Evolutionary conservation across 192 early-diverging fungal genomes (phyloP).

Genomic region (Coemansia guatemalensis): DNA sequence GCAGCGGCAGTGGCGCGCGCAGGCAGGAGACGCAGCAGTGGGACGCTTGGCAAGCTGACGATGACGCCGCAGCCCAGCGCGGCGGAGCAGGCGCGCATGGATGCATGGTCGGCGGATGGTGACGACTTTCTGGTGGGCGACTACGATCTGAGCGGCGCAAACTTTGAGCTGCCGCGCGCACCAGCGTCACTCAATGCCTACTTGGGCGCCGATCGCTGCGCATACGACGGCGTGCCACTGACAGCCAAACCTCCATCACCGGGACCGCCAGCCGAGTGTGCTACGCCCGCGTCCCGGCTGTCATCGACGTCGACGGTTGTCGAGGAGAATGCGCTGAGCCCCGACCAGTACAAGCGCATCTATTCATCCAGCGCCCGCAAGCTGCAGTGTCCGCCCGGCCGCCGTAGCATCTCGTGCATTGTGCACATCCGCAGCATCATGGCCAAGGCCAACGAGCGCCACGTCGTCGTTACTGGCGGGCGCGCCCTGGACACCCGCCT

Average conservation of each 20-base stretch:
- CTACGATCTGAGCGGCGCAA: slow-evolving; percentile 44
- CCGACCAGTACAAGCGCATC: slow-evolving; percentile 42
- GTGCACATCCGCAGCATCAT: slow-evolving; percentile 44
- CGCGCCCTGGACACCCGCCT: slow-evolving; percentile 23
- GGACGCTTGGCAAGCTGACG: slow-evolving; percentile 20
- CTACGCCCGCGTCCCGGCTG: slow-evolving; percentile 31
- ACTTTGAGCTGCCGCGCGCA: slow-evolving; percentile 36
- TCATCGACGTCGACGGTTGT: slow-evolving; percentile 49
- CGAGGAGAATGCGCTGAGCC: slow-evolving; percentile 27
- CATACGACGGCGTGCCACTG: slow-evolving; percentile 3
- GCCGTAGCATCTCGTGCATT: slow-evolving; percentile 33
- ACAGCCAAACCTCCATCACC: neutral
- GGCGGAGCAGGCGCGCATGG: slow-evolving; percentile 42
- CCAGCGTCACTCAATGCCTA: neutral
- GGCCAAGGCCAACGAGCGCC: slow-evolving; percentile 43
- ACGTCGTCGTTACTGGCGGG: slow-evolving; percentile 29
- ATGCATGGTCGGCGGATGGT: slow-evolving; percentile 47
- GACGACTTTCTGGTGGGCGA: slow-evolving; percentile 43
- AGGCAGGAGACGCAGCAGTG: slow-evolving; percentile 15
- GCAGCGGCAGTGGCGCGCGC: slow-evolving; percentile 1
- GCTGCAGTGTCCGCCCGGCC: slow-evolving; percentile 30
- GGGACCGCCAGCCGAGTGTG: slow-evolving; percentile 1
- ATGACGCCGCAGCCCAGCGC: slow-evolving; percentile 26
- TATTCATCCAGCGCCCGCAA: slow-evolving; percentile 43
- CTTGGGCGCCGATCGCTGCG: neutral